phyloP scores from a whole-genome alignment of 2,329 filamentous ascomycete species.

The Trichoderma guizhouense region DNA sequence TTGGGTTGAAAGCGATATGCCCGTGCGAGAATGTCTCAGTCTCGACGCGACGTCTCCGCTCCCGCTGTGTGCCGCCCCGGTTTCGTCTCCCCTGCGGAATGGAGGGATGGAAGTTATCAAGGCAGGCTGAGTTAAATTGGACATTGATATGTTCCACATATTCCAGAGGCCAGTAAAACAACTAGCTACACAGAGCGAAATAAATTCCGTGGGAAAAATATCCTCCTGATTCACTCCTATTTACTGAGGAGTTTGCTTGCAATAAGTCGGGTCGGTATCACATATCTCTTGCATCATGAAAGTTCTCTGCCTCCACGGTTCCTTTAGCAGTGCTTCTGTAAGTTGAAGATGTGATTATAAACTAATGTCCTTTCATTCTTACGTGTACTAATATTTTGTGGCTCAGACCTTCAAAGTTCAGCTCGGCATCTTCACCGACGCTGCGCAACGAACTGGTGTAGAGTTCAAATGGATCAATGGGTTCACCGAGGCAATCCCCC shows the following conservation, averaged over 20 bases:
- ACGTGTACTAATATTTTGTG: not conserved
- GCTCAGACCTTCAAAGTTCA: slow-evolving; percentile 55
- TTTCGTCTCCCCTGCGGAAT: not conserved
- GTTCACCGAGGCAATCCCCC: slow-evolving; percentile 47
- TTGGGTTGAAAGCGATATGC: not conserved
- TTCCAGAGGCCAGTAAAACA: not conserved
- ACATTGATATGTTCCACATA: not conserved
- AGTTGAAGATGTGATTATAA: not conserved
- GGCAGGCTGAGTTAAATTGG: not conserved
- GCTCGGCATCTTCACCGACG: slow-evolving; percentile 36
- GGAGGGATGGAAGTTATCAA: not conserved
- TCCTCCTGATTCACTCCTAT: not conserved
- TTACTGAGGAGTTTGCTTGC: not conserved
- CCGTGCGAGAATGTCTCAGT: not conserved
- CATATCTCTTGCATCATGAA: slow-evolving; percentile 39
- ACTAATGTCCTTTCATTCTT: not conserved
- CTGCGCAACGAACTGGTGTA: slow-evolving; percentile 20
- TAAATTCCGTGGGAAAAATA: not conserved
- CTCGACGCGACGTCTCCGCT: not conserved
- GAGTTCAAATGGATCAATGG: slow-evolving; percentile 52
- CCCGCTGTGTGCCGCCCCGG: not conserved
- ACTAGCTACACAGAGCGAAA: not conserved
- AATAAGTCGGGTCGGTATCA: not conserved
- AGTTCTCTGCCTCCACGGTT: slow-evolving; percentile 56
- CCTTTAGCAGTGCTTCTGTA: slow-evolving; percentile 51